A percentile compares a stretch with the other conserved stretches of the same genome.
Evolutionary conservation across 352 stramenopile species (phyloP).

Genomic region (Globisporangium irregulare): DNA sequence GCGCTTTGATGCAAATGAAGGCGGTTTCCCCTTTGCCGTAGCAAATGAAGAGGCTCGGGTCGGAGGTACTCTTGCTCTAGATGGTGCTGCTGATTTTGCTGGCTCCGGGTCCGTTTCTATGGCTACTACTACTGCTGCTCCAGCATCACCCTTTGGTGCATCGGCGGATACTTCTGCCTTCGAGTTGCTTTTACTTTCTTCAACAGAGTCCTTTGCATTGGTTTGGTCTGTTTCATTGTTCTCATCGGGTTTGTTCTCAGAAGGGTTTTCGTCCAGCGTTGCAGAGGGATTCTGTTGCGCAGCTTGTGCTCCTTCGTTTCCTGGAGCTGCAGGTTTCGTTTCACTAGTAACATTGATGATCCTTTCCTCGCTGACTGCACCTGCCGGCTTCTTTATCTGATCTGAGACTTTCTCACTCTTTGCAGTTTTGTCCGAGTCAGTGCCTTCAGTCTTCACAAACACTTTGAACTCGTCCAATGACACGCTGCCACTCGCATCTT

Average conservation of each 20-base stretch:
- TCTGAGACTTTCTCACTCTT: background rate
- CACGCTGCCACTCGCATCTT: constrained; percentile 49
- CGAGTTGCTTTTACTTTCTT: background rate
- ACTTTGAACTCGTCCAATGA: constrained; percentile 55
- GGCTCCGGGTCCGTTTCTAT: background rate
- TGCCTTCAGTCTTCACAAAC: constrained; percentile 25
- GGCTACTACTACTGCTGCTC: background rate
- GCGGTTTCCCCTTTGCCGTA: constrained; percentile 14
- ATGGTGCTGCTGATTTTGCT: background rate
- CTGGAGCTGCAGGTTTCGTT: background rate
- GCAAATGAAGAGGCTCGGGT: constrained; percentile 24
- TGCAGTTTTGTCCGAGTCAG: background rate
- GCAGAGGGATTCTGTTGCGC: background rate
- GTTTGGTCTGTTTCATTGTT: background rate
- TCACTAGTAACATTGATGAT: background rate
- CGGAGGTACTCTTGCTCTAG: constrained; percentile 8
- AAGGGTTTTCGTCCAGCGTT: background rate
- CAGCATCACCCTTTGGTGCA: background rate
- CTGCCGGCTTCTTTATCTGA: background rate
- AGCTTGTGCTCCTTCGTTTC: background rate
- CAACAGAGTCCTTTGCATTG: background rate
- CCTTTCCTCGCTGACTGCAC: background rate
- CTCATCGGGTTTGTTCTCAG: background rate
- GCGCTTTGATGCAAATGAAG: constrained; percentile 16
- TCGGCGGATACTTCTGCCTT: background rate